These are phyloP conservation scores for Clonostachys byssicola DNA, from an alignment of 2,329 filamentous ascomycete genomes.

Conservation along the genomic window DNA sequence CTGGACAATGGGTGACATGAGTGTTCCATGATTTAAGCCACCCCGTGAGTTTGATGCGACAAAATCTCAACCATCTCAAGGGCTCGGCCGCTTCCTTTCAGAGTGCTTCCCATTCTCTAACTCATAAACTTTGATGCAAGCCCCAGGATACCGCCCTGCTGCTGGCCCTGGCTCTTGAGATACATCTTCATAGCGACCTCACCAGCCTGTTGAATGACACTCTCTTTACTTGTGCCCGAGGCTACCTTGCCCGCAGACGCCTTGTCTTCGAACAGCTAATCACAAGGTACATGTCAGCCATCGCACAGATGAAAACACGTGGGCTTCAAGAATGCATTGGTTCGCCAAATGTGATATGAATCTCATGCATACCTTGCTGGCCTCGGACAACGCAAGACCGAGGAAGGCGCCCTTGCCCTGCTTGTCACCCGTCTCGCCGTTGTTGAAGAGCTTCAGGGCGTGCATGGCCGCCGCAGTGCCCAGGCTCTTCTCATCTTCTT, in stretches of 20 bases:
- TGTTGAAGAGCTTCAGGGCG: slow-evolving; percentile 74
- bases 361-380: slow-evolving; percentile 58
- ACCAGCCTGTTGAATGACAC: slow-evolving; percentile 71
- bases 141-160: slow-evolving; percentile 32
- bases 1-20: too few species aligned
- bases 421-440: slow-evolving; percentile 41
- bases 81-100: neutral
- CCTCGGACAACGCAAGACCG: slow-evolving; percentile 83
- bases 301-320: neutral
- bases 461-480: slow-evolving; percentile 77
- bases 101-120: neutral
- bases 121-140: slow-evolving; percentile 44
- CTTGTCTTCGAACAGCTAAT: slow-evolving; percentile 57
- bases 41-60: too few species aligned
- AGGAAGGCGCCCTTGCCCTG: slow-evolving; percentile 75
- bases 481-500: slow-evolving; percentile 46
- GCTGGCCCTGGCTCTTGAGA: slow-evolving; percentile 66
- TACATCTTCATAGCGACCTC: slow-evolving; percentile 92
- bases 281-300: neutral
- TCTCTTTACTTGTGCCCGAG: slow-evolving; percentile 70
- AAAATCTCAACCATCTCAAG: too few species aligned
- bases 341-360: neutral
- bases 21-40: too few species aligned
- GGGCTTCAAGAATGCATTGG: neutral
- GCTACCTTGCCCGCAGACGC: slow-evolving; percentile 46